Conservation (phyloP, 345 rosid species). For the Ceriops decandra region DNA sequence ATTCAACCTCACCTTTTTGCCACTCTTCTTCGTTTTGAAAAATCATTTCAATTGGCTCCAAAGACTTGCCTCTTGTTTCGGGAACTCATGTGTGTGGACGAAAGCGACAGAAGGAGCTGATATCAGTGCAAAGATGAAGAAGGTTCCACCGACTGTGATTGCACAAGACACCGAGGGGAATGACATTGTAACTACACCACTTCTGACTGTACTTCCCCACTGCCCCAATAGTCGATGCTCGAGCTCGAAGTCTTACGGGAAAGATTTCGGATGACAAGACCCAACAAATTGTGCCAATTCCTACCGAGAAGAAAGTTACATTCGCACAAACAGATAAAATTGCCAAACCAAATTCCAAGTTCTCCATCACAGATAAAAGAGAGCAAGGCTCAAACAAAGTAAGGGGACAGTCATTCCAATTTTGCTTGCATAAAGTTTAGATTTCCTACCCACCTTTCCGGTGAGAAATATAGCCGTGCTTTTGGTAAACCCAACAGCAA, state of each 20-base stretch:
- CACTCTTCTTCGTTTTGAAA: conserved; percentile 17
- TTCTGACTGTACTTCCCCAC: conserved; percentile 28
- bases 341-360: conserved; percentile 22
- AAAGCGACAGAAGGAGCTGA: conserved; percentile 23
- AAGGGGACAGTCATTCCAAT: conserved; percentile 23
- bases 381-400: conserved; percentile 10
- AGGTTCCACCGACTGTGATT: conserved; percentile 25
- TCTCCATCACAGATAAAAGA: conserved; percentile 6
- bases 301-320: conserved; percentile 31
- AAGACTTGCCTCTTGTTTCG: conserved; percentile 39
- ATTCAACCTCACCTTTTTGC: conserved; percentile 16
- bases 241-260: conserved; percentile 27
- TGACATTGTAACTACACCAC: conserved; percentile 22
- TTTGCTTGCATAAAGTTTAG: conserved; percentile 20
- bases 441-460: conserved; percentile 21
- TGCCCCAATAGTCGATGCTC: conserved; percentile 23
- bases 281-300: conserved; percentile 28
- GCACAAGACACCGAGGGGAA: conserved; percentile 23
- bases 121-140: conserved; percentile 30
- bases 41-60: conserved; percentile 33
- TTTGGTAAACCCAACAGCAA: conserved; percentile 26
- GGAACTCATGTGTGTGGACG: conserved; percentile 20
- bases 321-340: conserved; percentile 20
- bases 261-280: conserved; percentile 27
- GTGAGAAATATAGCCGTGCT: conserved; percentile 18